Percentiles rank a stretch among this genome's conserved stretches.
Evolutionary conservation across 352 stramenopile genomes (phyloP).

Genomic region (Phytophthora hibernalis): DNA sequence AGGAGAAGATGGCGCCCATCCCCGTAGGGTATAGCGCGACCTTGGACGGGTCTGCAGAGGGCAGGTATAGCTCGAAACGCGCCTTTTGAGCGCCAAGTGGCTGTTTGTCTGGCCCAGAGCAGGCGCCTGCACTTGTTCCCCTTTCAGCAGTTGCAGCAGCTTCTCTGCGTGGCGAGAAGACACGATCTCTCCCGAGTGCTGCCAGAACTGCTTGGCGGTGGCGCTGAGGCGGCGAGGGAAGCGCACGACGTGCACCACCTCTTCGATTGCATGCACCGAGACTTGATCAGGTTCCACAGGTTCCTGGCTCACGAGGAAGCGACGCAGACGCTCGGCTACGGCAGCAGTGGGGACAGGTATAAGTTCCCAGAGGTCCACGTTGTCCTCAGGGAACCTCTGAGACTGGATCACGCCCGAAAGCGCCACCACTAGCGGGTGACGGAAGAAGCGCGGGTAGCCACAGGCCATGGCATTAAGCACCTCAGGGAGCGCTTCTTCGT

Average conservation of each 20-base stretch:
- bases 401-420: slow-evolving; percentile 51
- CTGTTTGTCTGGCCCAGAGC: slow-evolving; percentile 15
- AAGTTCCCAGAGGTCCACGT: slow-evolving; percentile 41
- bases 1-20: slow-evolving; percentile 90
- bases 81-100: slow-evolving; percentile 55
- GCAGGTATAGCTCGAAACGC: slow-evolving; percentile 66
- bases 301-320: slow-evolving; percentile 66
- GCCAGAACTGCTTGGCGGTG: slow-evolving; percentile 91
- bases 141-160: slow-evolving; percentile 61
- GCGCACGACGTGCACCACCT: slow-evolving; percentile 70
- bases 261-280: slow-evolving; percentile 48
- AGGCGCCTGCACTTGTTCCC: slow-evolving; percentile 3
- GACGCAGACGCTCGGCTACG: slow-evolving; percentile 62
- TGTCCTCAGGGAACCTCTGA: slow-evolving; percentile 31
- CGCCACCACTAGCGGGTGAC: slow-evolving; percentile 84
- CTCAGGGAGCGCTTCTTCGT: slow-evolving; percentile 85
- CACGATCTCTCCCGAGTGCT: slow-evolving; percentile 94
- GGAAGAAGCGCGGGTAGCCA: slow-evolving; percentile 95
- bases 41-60: slow-evolving; percentile 4
- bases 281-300: slow-evolving; percentile 39
- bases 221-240: slow-evolving; percentile 62
- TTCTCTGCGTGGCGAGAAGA: slow-evolving; percentile 84
- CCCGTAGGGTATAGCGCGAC: slow-evolving; percentile 89
- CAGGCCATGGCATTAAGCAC: slow-evolving; percentile 80
- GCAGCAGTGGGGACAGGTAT: slow-evolving; percentile 59